A percentile compares a stretch with the other conserved stretches of the same genome.
phyloP scores from a whole-genome alignment of 2,329 filamentous ascomycete genomes.

The Monilinia fructicola region DNA sequence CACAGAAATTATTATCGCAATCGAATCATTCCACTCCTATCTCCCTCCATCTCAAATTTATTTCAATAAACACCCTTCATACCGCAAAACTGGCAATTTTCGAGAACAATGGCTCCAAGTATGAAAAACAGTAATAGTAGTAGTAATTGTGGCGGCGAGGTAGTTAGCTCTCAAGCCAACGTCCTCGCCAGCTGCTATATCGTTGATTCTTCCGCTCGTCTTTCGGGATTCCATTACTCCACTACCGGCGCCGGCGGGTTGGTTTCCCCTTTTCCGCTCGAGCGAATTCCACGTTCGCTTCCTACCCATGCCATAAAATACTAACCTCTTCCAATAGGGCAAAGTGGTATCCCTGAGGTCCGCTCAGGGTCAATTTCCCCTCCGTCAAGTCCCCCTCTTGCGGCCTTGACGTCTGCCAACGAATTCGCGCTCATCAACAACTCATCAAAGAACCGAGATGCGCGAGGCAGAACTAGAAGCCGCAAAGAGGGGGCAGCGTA shows the following conservation, averaged over 20 bases:
- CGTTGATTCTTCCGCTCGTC: slow-evolving; percentile 68
- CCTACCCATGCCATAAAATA: slow-evolving; percentile 15
- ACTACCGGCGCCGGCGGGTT: slow-evolving; percentile 82
- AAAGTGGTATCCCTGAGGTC: slow-evolving; percentile 95
- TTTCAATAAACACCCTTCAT: slow-evolving; percentile 19
- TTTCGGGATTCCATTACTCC: slow-evolving; percentile 91
- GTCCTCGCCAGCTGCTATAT: slow-evolving; percentile 91
- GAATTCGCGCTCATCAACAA: slow-evolving; percentile 64
- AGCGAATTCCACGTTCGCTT: not conserved
- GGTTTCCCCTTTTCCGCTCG: slow-evolving; percentile 36
- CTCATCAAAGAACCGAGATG: slow-evolving; percentile 37
- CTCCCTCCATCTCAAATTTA: slow-evolving; percentile 8
- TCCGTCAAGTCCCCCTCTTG: slow-evolving; percentile 88
- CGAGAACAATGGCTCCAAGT: slow-evolving; percentile 39
- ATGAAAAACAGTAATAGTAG: slow-evolving; percentile 50
- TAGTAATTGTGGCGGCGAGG: slow-evolving; percentile 71
- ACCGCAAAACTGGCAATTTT: slow-evolving; percentile 40
- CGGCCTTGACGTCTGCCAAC: slow-evolving; percentile 67
- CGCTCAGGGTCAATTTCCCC: slow-evolving; percentile 63
- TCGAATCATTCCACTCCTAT: slow-evolving; percentile 20
- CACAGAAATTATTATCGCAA: not conserved
- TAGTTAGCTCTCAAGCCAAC: slow-evolving; percentile 59
- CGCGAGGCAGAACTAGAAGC: slow-evolving; percentile 42
- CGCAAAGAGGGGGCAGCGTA: slow-evolving; percentile 89
- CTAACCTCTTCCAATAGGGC: slow-evolving; percentile 54